Evolutionary conservation across 371 early-diverging fungal species (phyloP).

Genomic region (Mortierella polycephala): DNA sequence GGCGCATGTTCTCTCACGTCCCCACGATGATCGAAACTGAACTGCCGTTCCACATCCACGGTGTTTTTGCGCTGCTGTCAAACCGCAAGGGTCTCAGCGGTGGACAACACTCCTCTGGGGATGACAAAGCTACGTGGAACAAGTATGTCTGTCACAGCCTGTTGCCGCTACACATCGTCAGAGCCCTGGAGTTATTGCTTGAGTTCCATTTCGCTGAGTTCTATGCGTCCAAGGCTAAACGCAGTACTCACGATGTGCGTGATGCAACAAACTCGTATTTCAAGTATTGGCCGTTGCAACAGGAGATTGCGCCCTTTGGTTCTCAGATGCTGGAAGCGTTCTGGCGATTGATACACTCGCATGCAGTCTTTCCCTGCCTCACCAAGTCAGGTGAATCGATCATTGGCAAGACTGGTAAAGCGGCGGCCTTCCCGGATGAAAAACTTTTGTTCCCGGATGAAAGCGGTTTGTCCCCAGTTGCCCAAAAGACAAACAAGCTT

Average conservation of each 20-base stretch:
- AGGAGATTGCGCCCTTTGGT: neutral
- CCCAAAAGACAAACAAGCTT: too few relatives aligned
- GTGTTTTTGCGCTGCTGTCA: slow-evolving; percentile 25
- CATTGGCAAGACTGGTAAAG: too few relatives aligned
- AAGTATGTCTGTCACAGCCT: neutral
- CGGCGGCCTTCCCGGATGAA: too few relatives aligned
- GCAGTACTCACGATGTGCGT: neutral
- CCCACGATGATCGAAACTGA: slow-evolving; percentile 27
- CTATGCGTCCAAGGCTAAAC: neutral
- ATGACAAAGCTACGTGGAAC: slow-evolving; percentile 1
- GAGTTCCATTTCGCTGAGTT: neutral
- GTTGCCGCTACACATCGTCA: neutral
- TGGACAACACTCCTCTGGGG: neutral
- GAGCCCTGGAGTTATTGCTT: neutral
- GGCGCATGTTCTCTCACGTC: slow-evolving; percentile 23
- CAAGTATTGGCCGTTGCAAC: slow-evolving; percentile 9
- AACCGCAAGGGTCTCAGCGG: slow-evolving; percentile 22
- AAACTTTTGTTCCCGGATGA: too few relatives aligned
- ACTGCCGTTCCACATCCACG: slow-evolving; percentile 46
- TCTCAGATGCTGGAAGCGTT: too few relatives aligned
- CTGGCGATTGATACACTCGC: too few relatives aligned
- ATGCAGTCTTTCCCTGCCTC: too few relatives aligned
- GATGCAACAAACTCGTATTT: slow-evolving; percentile 2
- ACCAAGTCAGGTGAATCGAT: too few relatives aligned
- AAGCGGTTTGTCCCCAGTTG: too few relatives aligned